phyloP scores from a whole-genome alignment of 2,329 filamentous ascomycete species.

The Herpomyces periplanetae region DNA sequence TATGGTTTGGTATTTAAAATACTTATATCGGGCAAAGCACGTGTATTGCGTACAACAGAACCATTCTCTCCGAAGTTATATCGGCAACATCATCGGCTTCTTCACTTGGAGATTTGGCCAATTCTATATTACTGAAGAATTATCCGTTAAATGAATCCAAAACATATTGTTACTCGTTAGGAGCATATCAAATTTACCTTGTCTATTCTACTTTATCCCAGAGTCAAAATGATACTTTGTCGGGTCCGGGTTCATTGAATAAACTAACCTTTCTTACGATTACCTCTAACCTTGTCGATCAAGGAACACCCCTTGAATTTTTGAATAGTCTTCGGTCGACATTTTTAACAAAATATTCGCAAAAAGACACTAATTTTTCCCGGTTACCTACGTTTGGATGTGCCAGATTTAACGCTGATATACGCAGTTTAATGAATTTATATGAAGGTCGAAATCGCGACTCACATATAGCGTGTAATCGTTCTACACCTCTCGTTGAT shows the following conservation, averaged over 20 bases:
- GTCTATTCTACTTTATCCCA: slow-evolving; percentile 84
- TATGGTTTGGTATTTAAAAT: slow-evolving; percentile 7
- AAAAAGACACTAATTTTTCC: slow-evolving; percentile 25
- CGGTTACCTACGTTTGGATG: slow-evolving; percentile 60
- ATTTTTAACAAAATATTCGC: slow-evolving; percentile 31
- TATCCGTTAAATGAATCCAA: slow-evolving; percentile 33
- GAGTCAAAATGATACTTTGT: slow-evolving; percentile 19
- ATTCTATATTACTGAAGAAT: slow-evolving; percentile 86
- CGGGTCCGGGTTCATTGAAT: slow-evolving; percentile 19
- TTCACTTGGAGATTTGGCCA: slow-evolving; percentile 55
- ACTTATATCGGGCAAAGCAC: slow-evolving; percentile 15
- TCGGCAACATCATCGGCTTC: slow-evolving; percentile 44
- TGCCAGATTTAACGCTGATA: slow-evolving; percentile 40
- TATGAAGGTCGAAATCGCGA: too few species aligned
- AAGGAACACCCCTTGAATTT: slow-evolving; percentile 68
- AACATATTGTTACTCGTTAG: slow-evolving; percentile 76
- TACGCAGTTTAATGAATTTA: slow-evolving; percentile 41
- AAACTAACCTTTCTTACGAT: slow-evolving; percentile 74
- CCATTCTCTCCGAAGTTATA: slow-evolving; percentile 72
- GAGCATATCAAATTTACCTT: slow-evolving; percentile 56
- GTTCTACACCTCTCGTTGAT: too few species aligned
- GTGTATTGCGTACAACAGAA: slow-evolving; percentile 72
- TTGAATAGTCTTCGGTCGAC: slow-evolving; percentile 59
- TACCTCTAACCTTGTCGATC: slow-evolving; percentile 35
- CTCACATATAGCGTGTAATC: too few species aligned